phyloP scores from a whole-genome alignment of 441 rosid genomes.

The Adansonia grandidieri region DNA sequence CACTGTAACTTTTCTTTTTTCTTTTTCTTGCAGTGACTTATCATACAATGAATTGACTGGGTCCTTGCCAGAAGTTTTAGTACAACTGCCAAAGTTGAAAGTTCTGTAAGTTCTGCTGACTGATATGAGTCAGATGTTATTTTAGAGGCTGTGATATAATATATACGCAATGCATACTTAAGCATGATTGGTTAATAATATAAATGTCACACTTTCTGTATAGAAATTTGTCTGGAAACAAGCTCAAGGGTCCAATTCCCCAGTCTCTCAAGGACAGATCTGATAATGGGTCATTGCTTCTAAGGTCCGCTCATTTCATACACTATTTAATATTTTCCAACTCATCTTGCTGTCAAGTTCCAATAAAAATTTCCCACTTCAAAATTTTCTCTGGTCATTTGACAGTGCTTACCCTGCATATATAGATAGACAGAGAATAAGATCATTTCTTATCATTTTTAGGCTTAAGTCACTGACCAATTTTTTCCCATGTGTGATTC shows the following conservation, averaged over 20 bases:
- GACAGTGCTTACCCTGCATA: background rate
- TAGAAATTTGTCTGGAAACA: slow-evolving; percentile 23
- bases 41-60: slow-evolving; percentile 7
- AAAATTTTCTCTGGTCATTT: background rate
- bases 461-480: background rate
- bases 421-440: background rate
- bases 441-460: background rate
- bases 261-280: background rate
- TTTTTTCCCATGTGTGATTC: background rate
- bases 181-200: background rate
- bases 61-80: background rate
- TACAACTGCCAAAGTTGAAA: slow-evolving; percentile 5
- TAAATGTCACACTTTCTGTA: background rate
- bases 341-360: background rate
- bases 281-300: background rate
- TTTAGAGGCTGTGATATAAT: background rate
- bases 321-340: background rate
- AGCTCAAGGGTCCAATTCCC: slow-evolving; percentile 9
- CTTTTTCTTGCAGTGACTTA: slow-evolving; percentile 1
- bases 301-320: slow-evolving; percentile 9
- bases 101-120: background rate
- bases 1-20: background rate
- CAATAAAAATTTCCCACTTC: background rate
- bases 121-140: background rate
- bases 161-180: background rate